Percentiles rank a stretch among this genome's conserved stretches.
Conservation (phyloP, 1,284 basidiomycete genomes). For the Tylopilus sp. region DNA sequence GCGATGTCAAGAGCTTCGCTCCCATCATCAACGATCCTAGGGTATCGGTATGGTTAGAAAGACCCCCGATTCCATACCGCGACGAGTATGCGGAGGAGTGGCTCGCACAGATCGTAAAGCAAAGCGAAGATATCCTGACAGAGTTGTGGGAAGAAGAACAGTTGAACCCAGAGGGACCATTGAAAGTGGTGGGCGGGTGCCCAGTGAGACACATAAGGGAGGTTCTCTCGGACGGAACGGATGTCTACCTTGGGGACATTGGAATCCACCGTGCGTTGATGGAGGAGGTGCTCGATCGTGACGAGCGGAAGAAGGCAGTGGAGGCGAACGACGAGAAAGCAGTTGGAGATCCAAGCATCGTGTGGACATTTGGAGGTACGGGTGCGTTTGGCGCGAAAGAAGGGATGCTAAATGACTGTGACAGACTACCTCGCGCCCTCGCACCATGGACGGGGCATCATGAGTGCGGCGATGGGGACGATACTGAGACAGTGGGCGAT, state of each 20-base stretch:
- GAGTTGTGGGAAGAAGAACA: conserved; percentile 34
- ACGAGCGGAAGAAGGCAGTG: conserved; percentile 24
- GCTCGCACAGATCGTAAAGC: conserved; percentile 23
- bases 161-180: conserved; percentile 24
- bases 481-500: conserved; percentile 55
- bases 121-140: conserved; percentile 35
- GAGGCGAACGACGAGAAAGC: conserved; percentile 21
- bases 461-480: conserved; percentile 54
- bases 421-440: conserved; percentile 40
- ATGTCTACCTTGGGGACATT: conserved; percentile 41
- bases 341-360: conserved; percentile 40
- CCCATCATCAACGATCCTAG: conserved; percentile 48
- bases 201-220: conserved; percentile 43
- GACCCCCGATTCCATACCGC: conserved; percentile 52
- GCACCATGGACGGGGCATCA: conserved; percentile 63
- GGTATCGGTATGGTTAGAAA: conserved; percentile 44
- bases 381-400: conserved; percentile 6
- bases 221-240: conserved; percentile 39
- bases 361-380: conserved; percentile 46
- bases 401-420: conserved; percentile 1
- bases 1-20: conserved; percentile 39
- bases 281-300: conserved; percentile 34
- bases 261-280: conserved; percentile 32
- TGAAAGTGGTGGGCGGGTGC: conserved; percentile 34
- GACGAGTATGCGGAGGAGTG: conserved; percentile 39